Base-by-base conservation (phyloP, 164 flowering plant species). In the Chimonanthus salicifolius region DNA sequence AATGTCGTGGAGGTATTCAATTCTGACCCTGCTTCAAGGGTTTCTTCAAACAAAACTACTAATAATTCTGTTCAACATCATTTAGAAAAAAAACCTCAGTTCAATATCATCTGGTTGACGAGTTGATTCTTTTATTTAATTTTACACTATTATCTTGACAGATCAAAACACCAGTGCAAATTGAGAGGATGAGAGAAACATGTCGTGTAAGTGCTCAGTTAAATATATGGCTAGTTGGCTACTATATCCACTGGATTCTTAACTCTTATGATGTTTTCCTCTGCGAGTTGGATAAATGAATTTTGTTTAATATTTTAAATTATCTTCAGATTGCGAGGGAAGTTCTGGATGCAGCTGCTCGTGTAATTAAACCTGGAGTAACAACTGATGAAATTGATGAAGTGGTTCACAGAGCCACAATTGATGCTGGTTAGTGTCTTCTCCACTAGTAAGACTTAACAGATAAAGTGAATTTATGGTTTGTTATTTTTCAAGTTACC, bases 331-430 rank as follows among this genome's bases (percentile, higher is more conserved):
- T 95, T 79, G 98, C 88, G 16, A 87, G 99, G 82, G 94, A 93
- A 81, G 98, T 90, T 77, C 79, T 95, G 80, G 99, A 95, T 87
- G 94, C 90, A 45, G 98, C 97, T 78, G 99, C 97, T 74, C 85
- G 95, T 62, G 78, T 87, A 33, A 88, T 95, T 78, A 80, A 80
- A 71, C 99, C 98, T 72, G 99, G 99, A 54, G 87, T 95, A 71
- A 95, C 99, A 68, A 94, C 99, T 63, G 99, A 95, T 84, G 97
- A 92, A 84, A 94, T 95, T 83, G 99, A 95, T 84, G 77, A 82
- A 70, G 97, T 90, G 74, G 99, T 92, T 78, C 98, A 95, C 85
- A 90, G 94, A 72, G 97, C 94, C 74, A 95, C 97, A 71, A 85
- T 95, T 78, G 90, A 89, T 80, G 92, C 92, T 63, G 99, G 99